phyloP scores from a whole-genome alignment of 306 rosid genomes.

The Dicorynia guianensis region DNA sequence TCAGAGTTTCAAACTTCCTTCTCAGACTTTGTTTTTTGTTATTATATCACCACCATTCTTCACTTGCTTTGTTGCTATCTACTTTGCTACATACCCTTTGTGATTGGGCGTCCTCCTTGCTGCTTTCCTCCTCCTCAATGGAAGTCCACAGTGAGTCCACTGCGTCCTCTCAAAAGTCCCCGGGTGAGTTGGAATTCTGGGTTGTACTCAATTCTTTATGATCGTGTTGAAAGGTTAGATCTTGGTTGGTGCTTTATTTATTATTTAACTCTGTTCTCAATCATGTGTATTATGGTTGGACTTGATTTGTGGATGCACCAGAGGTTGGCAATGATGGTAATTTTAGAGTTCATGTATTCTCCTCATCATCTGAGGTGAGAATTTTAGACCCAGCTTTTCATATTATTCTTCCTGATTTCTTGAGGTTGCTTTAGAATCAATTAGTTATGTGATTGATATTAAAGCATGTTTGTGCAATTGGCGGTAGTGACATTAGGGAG shows the following conservation, averaged over 20 bases:
- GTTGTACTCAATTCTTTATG: slow-evolving; percentile 22
- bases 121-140: slow-evolving; percentile 28
- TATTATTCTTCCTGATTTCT: slow-evolving; percentile 10
- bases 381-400: slow-evolving; percentile 30
- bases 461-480: slow-evolving; percentile 8
- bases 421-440: slow-evolving; percentile 1
- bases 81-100: background rate
- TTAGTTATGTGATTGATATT: background rate
- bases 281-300: background rate
- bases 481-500: background rate
- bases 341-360: slow-evolving; percentile 68
- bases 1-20: too few species aligned
- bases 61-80: slow-evolving; percentile 1
- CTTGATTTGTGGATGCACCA: slow-evolving; percentile 39
- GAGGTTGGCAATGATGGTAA: slow-evolving; percentile 62
- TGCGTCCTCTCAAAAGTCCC: slow-evolving; percentile 1
- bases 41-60: background rate
- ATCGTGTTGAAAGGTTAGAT: slow-evolving; percentile 10
- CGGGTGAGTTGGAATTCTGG: slow-evolving; percentile 44
- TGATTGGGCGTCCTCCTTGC: background rate
- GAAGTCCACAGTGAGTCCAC: slow-evolving; percentile 34
- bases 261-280: slow-evolving; percentile 11
- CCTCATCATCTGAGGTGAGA: slow-evolving; percentile 85
- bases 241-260: slow-evolving; percentile 9
- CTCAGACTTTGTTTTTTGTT: background rate